These are phyloP conservation scores for Haplosporangium sp. DNA, from an alignment of 371 early-diverging fungal genomes.

Conservation along the genomic window DNA sequence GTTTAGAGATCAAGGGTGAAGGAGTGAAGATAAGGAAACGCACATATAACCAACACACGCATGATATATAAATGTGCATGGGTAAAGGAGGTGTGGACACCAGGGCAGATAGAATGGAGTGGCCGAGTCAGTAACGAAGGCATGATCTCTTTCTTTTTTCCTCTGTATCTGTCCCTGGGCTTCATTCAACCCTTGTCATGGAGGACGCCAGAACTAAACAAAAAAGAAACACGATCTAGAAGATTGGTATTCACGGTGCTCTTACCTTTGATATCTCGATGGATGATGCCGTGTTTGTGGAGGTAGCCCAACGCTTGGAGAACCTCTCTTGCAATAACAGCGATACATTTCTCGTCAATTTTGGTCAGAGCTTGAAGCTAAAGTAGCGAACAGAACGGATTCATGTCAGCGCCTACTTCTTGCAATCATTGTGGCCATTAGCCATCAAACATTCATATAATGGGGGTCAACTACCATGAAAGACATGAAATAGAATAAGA, in stretches of 20 bases:
- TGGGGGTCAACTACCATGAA: too few relatives aligned
- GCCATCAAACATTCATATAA: neutral
- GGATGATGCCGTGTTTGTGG: constrained; percentile 94
- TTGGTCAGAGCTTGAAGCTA: constrained; percentile 59
- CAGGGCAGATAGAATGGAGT: constrained; percentile 1
- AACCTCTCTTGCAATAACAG: constrained; percentile 89
- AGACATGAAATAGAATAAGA: neutral
- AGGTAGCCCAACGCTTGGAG: constrained; percentile 90
- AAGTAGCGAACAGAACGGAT: neutral
- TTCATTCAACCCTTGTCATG: neutral
- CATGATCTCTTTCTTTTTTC: neutral
- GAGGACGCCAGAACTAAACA: too few relatives aligned
- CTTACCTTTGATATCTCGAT: constrained; percentile 96
- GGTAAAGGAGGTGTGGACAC: neutral
- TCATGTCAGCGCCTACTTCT: too few relatives aligned
- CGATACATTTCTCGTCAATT: constrained; percentile 89
- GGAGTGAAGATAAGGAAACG: neutral
- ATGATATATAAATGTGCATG: neutral
- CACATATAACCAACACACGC: neutral
- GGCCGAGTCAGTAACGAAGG: neutral
- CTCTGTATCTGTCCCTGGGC: neutral
- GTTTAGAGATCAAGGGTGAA: constrained; percentile 1
- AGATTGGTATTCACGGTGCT: neutral
- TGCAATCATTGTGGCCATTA: neutral
- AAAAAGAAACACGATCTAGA: neutral